These are phyloP conservation scores for Colletotrichum sp. DNA, from an alignment of 2,329 filamentous ascomycete species.

Conservation along the genomic window DNA sequence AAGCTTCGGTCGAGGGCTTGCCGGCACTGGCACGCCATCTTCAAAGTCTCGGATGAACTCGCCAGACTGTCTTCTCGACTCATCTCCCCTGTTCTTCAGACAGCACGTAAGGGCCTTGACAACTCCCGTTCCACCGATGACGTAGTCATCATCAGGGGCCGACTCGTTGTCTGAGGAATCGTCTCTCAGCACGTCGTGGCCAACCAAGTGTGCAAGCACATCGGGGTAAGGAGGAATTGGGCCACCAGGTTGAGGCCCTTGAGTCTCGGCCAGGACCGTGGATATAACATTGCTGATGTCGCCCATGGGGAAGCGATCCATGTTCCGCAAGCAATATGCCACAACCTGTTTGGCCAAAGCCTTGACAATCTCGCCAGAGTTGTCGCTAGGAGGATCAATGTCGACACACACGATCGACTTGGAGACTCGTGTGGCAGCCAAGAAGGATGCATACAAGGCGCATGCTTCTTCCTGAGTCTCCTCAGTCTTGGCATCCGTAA, in stretches of 20 bases:
- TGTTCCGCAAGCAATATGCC: conserved; percentile 89
- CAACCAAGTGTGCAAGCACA: conserved; percentile 85
- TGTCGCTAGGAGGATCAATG: conserved; percentile 82
- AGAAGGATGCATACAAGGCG: conserved; percentile 88
- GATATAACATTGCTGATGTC: conserved; percentile 54
- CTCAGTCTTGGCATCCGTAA: conserved; percentile 79
- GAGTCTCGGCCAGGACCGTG: conserved; percentile 46
- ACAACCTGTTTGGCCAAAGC: conserved; percentile 94
- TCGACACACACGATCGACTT: conserved; percentile 86
- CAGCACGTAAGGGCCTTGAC: conserved; percentile 94
- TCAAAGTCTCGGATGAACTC: conserved; percentile 59
- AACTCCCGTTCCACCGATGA: conserved; percentile 93
- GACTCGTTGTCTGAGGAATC: conserved; percentile 66
- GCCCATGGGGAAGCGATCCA: conserved; percentile 77
- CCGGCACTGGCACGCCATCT: conserved; percentile 51
- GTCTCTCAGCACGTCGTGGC: conserved; percentile 63
- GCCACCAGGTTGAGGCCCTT: conserved; percentile 22
- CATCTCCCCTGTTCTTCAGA: conserved; percentile 78
- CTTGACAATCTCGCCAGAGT: conserved; percentile 89
- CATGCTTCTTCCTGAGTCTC: conserved; percentile 90
- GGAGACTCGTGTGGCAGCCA: conserved; percentile 86
- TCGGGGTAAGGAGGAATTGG: conserved; percentile 68
- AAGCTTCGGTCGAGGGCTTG: conserved; percentile 35
- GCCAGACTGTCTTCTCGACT: conserved; percentile 59
- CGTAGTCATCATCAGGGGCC: conserved; percentile 90